phyloP scores from a whole-genome alignment of 306 rosid genomes.

The Quercus cerris region DNA sequence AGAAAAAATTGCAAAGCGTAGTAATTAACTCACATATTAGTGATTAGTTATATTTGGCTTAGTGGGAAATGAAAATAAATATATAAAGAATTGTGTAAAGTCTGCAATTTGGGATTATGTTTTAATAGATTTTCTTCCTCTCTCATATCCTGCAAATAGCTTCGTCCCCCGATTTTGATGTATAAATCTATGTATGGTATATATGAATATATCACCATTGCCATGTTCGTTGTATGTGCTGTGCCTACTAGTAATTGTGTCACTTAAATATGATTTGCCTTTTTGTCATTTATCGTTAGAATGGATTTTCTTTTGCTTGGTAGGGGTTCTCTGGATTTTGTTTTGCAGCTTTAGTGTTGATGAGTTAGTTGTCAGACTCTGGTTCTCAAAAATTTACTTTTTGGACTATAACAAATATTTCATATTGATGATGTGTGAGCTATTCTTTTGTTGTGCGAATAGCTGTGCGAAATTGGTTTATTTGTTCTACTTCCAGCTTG shows the following conservation, averaged over 20 bases:
- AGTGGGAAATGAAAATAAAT: background rate
- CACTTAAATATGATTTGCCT: background rate
- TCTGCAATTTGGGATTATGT: background rate
- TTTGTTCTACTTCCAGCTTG: background rate
- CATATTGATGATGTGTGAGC: background rate
- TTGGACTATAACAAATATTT: background rate
- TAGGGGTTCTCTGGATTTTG: background rate
- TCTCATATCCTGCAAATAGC: too few relatives aligned
- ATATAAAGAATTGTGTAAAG: background rate
- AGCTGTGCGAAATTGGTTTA: background rate
- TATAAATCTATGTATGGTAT: too few relatives aligned
- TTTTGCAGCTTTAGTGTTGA: background rate
- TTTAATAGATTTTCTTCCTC: too few relatives aligned
- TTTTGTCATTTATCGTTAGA: background rate
- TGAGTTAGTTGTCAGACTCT: background rate
- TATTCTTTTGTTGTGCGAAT: background rate
- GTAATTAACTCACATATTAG: background rate
- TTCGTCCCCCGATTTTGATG: too few relatives aligned
- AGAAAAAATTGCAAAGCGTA: background rate
- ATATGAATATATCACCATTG: background rate
- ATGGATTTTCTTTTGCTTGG: constrained; percentile 3
- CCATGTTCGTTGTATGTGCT: constrained; percentile 1
- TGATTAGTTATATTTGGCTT: background rate
- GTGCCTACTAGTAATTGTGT: background rate
- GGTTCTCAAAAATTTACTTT: background rate